Conservation (phyloP, 805 yeast species). For the Lachancea nothofagi region DNA sequence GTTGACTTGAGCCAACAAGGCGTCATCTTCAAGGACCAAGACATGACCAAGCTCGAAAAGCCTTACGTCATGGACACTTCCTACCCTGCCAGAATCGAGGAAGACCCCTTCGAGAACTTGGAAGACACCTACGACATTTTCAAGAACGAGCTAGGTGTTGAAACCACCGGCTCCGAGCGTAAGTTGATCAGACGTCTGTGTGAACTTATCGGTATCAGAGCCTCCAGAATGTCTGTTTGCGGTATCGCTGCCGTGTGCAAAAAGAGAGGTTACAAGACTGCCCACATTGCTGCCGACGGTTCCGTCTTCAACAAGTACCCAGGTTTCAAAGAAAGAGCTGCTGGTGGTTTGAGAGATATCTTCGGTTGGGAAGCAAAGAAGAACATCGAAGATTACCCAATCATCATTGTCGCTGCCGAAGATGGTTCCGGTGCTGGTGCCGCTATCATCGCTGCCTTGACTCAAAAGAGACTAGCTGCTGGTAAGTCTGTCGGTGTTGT, state of each 20-base stretch:
- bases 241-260: slow-evolving; percentile 92
- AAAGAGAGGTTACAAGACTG: slow-evolving; percentile 72
- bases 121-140: slow-evolving; percentile 68
- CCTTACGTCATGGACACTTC: slow-evolving; percentile 84
- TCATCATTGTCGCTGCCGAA: slow-evolving; percentile 84
- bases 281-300: slow-evolving; percentile 95
- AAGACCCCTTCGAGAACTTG: slow-evolving; percentile 82
- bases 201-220: slow-evolving; percentile 84
- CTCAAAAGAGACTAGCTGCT: slow-evolving; percentile 67
- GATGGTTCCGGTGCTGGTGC: slow-evolving; percentile 99
- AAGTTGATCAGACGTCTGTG: slow-evolving; percentile 75
- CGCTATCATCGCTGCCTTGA: slow-evolving; percentile 93
- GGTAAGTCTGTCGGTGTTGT: slow-evolving; percentile 62
- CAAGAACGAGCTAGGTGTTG: slow-evolving; percentile 49
- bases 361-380: slow-evolving; percentile 62
- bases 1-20: slow-evolving; percentile 64
- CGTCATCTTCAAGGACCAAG: slow-evolving; percentile 64
- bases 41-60: slow-evolving; percentile 52
- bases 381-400: slow-evolving; percentile 56
- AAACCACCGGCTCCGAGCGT: slow-evolving; percentile 72
- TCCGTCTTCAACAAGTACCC: slow-evolving; percentile 94
- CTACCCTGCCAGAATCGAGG: slow-evolving; percentile 79
- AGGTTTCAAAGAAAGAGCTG: slow-evolving; percentile 82
- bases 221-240: slow-evolving; percentile 88
- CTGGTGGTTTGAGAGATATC: slow-evolving; percentile 80